phyloP scores from a whole-genome alignment of 768 basidiomycete species.

The Cystofilobasidium capitatum region DNA sequence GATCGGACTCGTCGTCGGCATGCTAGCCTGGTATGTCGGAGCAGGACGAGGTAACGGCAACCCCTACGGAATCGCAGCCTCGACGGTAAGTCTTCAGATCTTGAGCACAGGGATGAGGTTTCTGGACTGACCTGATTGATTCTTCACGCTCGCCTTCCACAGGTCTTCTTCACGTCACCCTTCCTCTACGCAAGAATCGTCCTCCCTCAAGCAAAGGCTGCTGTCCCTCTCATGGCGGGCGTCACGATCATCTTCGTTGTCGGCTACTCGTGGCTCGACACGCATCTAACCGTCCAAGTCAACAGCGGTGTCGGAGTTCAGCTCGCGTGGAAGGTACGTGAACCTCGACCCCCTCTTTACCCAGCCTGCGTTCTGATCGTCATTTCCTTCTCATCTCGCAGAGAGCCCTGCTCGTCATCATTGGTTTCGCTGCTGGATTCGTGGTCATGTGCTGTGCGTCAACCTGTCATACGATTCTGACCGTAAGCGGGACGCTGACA shows the following conservation, averaged over 20 bases:
- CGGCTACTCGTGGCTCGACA: conserved; percentile 55
- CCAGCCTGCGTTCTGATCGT: too few relatives aligned
- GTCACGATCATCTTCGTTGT: conserved; percentile 45
- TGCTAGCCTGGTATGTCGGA: conserved; percentile 50
- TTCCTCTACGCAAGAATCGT: conserved; percentile 48
- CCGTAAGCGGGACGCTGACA: conserved; percentile 48
- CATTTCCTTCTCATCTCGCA: too few relatives aligned
- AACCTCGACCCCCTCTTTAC: neutral
- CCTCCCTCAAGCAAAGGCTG: conserved; percentile 36
- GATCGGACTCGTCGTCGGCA: conserved; percentile 43
- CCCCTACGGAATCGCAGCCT: conserved; percentile 49
- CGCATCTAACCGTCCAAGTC: conserved; percentile 44
- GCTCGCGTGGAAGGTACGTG: conserved; percentile 44
- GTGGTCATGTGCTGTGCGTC: conserved; percentile 42
- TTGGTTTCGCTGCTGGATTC: conserved; percentile 48
- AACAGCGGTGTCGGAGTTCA: conserved; percentile 50
- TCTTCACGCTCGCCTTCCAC: neutral
- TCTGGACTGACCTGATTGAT: neutral
- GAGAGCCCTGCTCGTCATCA: conserved; percentile 43
- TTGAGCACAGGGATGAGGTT: too few relatives aligned
- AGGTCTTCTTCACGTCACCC: conserved; percentile 43
- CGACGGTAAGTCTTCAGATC: conserved; percentile 36
- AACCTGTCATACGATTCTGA: conserved; percentile 3
- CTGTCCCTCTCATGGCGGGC: conserved; percentile 37
- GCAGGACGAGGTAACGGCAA: conserved; percentile 46